Evolutionary conservation across 2,329 filamentous ascomycete genomes (phyloP).

Genomic region (Dactylellina cionopaga): DNA sequence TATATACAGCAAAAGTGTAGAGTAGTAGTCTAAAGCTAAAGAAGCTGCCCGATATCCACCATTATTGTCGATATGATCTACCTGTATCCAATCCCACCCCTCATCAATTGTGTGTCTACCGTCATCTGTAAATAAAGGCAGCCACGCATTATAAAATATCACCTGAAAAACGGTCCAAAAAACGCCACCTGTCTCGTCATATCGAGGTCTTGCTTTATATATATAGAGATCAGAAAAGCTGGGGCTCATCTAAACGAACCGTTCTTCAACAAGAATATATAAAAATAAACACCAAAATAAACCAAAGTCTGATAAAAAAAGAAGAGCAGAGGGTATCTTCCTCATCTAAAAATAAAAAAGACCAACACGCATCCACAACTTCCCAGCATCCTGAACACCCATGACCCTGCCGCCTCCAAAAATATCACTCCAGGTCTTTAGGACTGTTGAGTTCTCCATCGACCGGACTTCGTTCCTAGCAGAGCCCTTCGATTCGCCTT

Average conservation of each 20-base stretch:
- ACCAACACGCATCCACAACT: slow-evolving; percentile 18
- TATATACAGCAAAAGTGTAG: background rate
- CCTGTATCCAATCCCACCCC: background rate
- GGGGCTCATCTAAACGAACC: slow-evolving; percentile 34
- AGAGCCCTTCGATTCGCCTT: slow-evolving; percentile 74
- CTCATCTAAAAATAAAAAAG: slow-evolving; percentile 23
- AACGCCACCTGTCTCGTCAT: slow-evolving; percentile 30
- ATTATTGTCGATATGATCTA: background rate
- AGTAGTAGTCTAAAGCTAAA: background rate
- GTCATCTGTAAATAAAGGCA: too few species aligned
- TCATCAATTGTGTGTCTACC: background rate
- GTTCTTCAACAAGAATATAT: slow-evolving; percentile 8
- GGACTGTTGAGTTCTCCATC: slow-evolving; percentile 57
- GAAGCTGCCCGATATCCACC: background rate
- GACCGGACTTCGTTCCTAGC: slow-evolving; percentile 60
- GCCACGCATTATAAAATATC: too few species aligned
- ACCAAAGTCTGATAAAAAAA: slow-evolving; percentile 31
- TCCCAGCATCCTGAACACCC: slow-evolving; percentile 28
- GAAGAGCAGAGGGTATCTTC: slow-evolving; percentile 49
- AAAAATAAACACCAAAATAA: slow-evolving; percentile 25
- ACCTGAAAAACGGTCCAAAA: slow-evolving; percentile 18
- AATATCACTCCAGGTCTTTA: background rate
- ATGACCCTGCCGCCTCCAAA: background rate
- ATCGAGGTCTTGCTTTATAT: slow-evolving; percentile 25
- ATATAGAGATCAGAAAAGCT: slow-evolving; percentile 23